Evolutionary conservation across 805 yeast species (phyloP).

Genomic region (Lipomyces anomalus): DNA sequence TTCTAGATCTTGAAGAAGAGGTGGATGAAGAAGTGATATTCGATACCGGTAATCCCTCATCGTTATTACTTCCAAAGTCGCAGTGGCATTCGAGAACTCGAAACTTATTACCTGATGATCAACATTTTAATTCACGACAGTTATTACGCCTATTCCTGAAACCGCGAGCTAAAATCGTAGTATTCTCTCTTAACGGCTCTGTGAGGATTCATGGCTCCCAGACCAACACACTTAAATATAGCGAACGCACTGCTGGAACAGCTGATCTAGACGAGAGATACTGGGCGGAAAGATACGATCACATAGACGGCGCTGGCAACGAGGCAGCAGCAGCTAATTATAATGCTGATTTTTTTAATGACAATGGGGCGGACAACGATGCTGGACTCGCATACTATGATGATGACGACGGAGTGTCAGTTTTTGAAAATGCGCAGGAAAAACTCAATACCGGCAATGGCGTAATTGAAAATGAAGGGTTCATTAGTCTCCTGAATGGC

Average conservation of each 20-base stretch:
- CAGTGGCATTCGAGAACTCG: conserved; percentile 40
- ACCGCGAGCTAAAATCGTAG: conserved; percentile 38
- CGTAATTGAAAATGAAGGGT: conserved; percentile 6
- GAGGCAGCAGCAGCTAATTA: conserved; percentile 10
- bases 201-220: neutral
- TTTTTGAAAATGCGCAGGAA: conserved; percentile 1
- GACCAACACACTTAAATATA: neutral
- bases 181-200: neutral
- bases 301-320: conserved; percentile 16
- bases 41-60: conserved; percentile 35
- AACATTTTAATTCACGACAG: conserved; percentile 61
- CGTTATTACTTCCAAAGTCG: conserved; percentile 38
- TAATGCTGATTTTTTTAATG: conserved; percentile 31
- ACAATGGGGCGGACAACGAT: conserved; percentile 38
- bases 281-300: conserved; percentile 59
- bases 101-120: conserved; percentile 65
- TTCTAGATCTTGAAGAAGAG: conserved; percentile 35
- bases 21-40: conserved; percentile 41
- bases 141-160: conserved; percentile 64
- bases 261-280: conserved; percentile 54
- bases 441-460: conserved; percentile 5
- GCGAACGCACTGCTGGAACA: conserved; percentile 17
- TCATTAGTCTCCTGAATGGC: too few relatives aligned
- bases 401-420: conserved; percentile 29
- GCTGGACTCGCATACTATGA: conserved; percentile 34